Conservation (phyloP, 495 filamentous ascomycete species). For the Amphirosellinia nigrospora region DNA sequence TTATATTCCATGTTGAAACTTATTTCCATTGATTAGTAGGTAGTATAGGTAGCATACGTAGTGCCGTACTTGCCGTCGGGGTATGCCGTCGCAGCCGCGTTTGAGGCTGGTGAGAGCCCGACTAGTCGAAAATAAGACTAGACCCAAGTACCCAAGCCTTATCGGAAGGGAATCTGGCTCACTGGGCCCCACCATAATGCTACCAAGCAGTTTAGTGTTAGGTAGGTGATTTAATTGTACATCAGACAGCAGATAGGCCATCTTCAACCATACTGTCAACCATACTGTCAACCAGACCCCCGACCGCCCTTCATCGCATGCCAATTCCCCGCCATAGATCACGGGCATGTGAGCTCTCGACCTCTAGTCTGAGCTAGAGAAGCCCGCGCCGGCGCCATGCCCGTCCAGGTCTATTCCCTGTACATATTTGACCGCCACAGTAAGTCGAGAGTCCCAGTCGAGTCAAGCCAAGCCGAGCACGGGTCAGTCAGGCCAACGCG, state of each 20-base stretch:
- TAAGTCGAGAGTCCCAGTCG: slow-evolving; percentile 48
- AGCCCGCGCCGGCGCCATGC: slow-evolving; percentile 34
- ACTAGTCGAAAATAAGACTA: background rate
- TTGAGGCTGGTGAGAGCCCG: slow-evolving; percentile 13
- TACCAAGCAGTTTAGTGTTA: no score
- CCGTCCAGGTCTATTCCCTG: slow-evolving; percentile 94
- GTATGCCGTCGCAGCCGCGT: slow-evolving; percentile 13
- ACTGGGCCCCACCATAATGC: background rate
- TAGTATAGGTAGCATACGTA: background rate
- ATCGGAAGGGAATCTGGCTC: slow-evolving; percentile 5
- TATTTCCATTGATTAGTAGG: no score
- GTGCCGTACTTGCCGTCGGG: slow-evolving; percentile 18
- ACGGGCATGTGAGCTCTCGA: slow-evolving; percentile 41
- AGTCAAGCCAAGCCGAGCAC: background rate
- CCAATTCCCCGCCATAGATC: background rate
- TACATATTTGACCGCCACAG: slow-evolving; percentile 99
- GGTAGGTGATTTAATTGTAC: no score
- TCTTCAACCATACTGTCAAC: background rate
- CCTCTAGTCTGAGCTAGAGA: slow-evolving; percentile 31
- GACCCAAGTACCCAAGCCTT: slow-evolving; percentile 11
- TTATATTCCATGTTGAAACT: no score
- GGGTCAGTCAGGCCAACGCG: background rate
- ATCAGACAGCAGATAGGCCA: background rate
- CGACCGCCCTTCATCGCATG: background rate
- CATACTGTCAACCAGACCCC: background rate